Evolutionary conservation across 495 filamentous ascomycete genomes (phyloP).

Genomic region (Ascodesmis nigricans): DNA sequence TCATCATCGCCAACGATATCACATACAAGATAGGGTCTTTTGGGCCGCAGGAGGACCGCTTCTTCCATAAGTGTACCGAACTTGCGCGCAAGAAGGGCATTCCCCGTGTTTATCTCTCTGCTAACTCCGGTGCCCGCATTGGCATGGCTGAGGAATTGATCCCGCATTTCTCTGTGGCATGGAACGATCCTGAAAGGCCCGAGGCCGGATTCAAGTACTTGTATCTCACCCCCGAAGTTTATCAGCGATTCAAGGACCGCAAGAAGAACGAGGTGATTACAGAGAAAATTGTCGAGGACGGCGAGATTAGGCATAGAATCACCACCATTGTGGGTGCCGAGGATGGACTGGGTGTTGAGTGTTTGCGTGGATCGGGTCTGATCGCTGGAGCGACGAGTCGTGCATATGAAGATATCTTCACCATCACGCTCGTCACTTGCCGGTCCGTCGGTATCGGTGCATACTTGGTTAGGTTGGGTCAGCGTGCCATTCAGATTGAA

Average conservation of each 20-base stretch:
- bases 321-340: constrained; percentile 84
- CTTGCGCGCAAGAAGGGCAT: constrained; percentile 81
- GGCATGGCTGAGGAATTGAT: constrained; percentile 94
- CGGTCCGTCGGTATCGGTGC: constrained; percentile 95
- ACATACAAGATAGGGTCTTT: constrained; percentile 98
- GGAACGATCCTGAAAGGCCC: constrained; percentile 67
- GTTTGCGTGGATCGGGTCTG: constrained; percentile 85
- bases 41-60: constrained; percentile 84
- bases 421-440: constrained; percentile 91
- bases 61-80: constrained; percentile 98
- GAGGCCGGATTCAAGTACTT: constrained; percentile 95
- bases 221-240: constrained; percentile 73
- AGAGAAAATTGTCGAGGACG: constrained; percentile 61
- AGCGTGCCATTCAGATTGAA: constrained; percentile 96
- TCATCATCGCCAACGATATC: constrained; percentile 97
- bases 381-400: constrained; percentile 94
- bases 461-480: constrained; percentile 90
- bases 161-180: constrained; percentile 87
- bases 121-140: constrained; percentile 97
- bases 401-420: constrained; percentile 98
- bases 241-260: constrained; percentile 71
- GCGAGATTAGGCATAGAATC: constrained; percentile 83
- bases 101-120: constrained; percentile 89
- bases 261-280: constrained; percentile 68
- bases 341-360: constrained; percentile 93